Evolutionary conservation across 192 early-diverging fungal genomes (phyloP), one percentile per base, ranked within the genome.

Genomic region (Coemansia sp.): DNA sequence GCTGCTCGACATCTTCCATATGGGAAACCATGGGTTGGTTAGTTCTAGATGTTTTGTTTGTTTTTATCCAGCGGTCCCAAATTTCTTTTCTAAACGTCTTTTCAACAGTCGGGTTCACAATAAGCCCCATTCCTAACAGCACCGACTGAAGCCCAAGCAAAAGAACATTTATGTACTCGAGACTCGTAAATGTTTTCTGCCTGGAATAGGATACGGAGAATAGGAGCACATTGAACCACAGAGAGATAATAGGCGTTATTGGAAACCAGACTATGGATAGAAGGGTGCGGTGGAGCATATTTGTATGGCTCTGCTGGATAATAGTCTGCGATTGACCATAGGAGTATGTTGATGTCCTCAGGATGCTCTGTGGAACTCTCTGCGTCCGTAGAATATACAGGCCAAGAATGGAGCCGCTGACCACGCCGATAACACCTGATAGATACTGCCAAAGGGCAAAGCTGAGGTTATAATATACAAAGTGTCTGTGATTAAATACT

Each of bases 181-280:
- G 43, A 53, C 63, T 45, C 20, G 63, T 62, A 42, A 67, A 72
- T 13, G 57, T 60, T 16, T 48, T 46, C n/a, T 17, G 55, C 17
- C 37, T 75, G 51, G 75, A 71, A 55, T 81, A 67, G 16, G 61
- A 16, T 9, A 81, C 43, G 14, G 72, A 59, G 5, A 67, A 14
- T 9, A 75, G 69, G 3, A 68, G 7, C 39, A 67, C 10, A 43
- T 81, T 75, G 50, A 81, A 57, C 78, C 78, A 81, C 19, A 75
- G 67, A n/a, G 78, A 66, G 12, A 75, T 14, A 2, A 75, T 72
- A 0, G 78, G 78, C 7, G 70, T 72, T 5, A 81, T 72, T 0
- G 78, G 78, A n/a, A 71, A 72, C 78, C 78, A 81, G 44, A 75
- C 65, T 6, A 81, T 71, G 19, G 62, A 48, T 14, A 64, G 2